Evolutionary conservation across 2,329 filamentous ascomycete species (phyloP), one percentile per base, ranked within the genome.

Genomic region (Nigrospora osmanthi): DNA sequence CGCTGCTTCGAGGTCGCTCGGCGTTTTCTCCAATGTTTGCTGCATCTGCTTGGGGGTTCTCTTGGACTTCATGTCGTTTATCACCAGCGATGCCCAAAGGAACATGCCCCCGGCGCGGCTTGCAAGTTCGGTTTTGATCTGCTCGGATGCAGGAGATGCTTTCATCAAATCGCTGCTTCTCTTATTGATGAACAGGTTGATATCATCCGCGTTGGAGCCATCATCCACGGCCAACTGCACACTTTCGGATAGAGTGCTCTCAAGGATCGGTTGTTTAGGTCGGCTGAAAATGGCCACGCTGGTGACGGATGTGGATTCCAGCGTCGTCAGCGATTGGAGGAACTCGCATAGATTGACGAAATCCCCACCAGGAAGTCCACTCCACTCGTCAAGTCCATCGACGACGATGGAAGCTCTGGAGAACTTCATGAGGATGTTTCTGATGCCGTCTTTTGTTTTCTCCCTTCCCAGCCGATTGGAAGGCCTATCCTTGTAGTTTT

Each of bases 241-340:
- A 6, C 15, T 14, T 5, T 19, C 19, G 2, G 11, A 13, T 11
- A 33, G 38, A 19, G n/a, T 17, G n/a, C 11, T 14, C 6, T 7
- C n/a, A 3, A 40, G 31, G 11, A 17, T n/a, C 2, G 38, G 15
- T 11, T 33, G 33, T 1, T 32, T 17, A 11, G 38, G 11, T 14
- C 38, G 30, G 9, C 38, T 40, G 30, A 40, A 40, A 10, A 40
- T 33, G 6, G 6, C 12, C 7, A 40, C 15, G 11, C 11, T 15
- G 15, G 17, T 1, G 11, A 32, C 4, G 1, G 1, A 10, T 2
- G 6, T 2, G 6, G 3, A 2, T 0, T 11, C 15, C 3, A 17
- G 17, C 10, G 11, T 14, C 12, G 15, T 17, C 6, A 40, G 15
- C 5, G 38, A 33, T 11, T 17, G 30, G 9, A 40, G 11, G 15